Percentiles rank a stretch among this genome's conserved stretches.
These are phyloP conservation scores for Hsuehochloa calcarea DNA, from an alignment of 176 grass and related monocot genomes.

Conservation along the genomic window DNA sequence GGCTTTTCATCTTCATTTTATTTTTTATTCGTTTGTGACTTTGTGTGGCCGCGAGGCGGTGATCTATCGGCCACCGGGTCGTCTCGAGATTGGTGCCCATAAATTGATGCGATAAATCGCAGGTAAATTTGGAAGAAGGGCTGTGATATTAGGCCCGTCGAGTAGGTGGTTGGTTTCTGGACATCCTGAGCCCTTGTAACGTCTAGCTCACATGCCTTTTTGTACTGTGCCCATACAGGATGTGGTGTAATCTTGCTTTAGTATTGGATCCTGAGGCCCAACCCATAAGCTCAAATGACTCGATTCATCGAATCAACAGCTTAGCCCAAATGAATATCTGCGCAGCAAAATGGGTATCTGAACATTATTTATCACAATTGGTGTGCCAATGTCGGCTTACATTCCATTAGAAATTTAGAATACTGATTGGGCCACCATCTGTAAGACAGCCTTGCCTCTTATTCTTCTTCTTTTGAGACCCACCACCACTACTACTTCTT, in stretches of 20 bases:
- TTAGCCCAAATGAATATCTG: background rate
- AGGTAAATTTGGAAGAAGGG: background rate
- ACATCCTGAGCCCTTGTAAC: background rate
- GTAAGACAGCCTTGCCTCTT: background rate
- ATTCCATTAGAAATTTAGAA: background rate
- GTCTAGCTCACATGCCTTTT: background rate
- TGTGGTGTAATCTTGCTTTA: background rate
- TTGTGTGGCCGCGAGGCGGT: conserved; percentile 19
- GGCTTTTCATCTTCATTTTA: background rate
- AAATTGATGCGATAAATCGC: background rate
- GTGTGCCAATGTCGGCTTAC: background rate
- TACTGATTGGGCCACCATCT: background rate
- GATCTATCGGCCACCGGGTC: background rate
- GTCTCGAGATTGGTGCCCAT: background rate
- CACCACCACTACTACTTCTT: no score
- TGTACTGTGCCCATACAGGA: background rate
- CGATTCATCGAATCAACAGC: background rate
- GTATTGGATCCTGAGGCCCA: background rate
- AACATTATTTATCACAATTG: background rate
- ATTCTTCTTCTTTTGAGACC: background rate
- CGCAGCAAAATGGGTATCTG: background rate
- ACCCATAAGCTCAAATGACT: background rate
- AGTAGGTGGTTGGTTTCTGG: background rate
- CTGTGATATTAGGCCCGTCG: background rate
- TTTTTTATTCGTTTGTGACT: background rate